Percentiles rank a stretch among this genome's conserved stretches.
Conservation (phyloP, 2,329 filamentous ascomycete species). For the Calonectria hawksworthii region DNA sequence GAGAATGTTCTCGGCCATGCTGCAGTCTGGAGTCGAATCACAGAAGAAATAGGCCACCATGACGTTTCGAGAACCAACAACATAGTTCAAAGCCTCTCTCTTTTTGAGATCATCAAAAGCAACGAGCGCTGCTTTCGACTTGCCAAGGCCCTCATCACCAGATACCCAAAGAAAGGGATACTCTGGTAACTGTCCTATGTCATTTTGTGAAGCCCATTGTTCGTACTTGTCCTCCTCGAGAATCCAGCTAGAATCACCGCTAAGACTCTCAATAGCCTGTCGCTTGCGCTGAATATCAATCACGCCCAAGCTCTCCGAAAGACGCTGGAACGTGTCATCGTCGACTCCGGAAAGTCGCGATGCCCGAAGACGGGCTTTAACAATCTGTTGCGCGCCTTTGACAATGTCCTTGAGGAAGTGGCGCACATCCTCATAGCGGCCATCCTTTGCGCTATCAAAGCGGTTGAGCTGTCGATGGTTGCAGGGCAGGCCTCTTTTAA, state of each 20-base stretch:
- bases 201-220: conserved; percentile 9
- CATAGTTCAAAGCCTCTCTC: conserved; percentile 6
- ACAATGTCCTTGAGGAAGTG: conserved; percentile 23
- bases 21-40: conserved; percentile 51
- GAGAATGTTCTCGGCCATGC: conserved; percentile 55
- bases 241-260: conserved; percentile 21
- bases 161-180: conserved; percentile 24
- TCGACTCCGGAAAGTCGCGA: conserved; percentile 22
- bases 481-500: conserved; percentile 14
- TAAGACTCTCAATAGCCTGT: conserved; percentile 15
- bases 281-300: conserved; percentile 19
- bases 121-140: conserved; percentile 15
- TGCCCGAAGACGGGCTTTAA: conserved; percentile 20
- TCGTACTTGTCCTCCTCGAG: conserved; percentile 9
- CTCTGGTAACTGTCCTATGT: not conserved
- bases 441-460: conserved; percentile 23
- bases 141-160: conserved; percentile 20
- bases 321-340: conserved; percentile 21
- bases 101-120: conserved; percentile 20
- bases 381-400: conserved; percentile 15
- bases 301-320: conserved; percentile 18
- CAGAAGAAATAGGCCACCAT: conserved; percentile 58
- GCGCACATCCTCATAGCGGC: conserved; percentile 13
- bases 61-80: conserved; percentile 32
- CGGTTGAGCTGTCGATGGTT: conserved; percentile 26